Base-by-base conservation (phyloP, 1,139 yeast species). In the Saccharomyces hybrid region DNA sequence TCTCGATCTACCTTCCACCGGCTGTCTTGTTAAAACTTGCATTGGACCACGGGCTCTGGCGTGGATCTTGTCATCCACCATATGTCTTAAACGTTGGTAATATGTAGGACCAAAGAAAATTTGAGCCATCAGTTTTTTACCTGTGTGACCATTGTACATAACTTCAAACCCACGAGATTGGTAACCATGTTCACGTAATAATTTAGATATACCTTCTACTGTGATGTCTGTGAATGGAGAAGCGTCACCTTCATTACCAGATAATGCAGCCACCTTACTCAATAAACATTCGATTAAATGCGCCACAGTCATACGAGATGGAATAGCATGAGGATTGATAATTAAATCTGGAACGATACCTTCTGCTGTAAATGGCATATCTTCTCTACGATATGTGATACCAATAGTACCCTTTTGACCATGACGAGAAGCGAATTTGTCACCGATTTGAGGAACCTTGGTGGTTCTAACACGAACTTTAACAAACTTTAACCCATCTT, bases 401-500 rank as follows among this genome's bases (percentile, higher is more conserved):
- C 99, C 99, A 73, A 95, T 91, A 28, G 99, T 95, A 86, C 99
- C 99, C 77, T 93, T 93, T 75, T 95, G 99, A 73, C 99, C 99
- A 78, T 93, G 99, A 77, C 99, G 88, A 48, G 98, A 91, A 3
- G 99, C 98, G 75, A 93, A 93, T 75, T 93, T 93, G 75, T 93
- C 99, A 74, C 99, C 99, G 74, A 95, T 93, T 75, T 93, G 99
- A 11, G 99, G 99, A 53, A 91, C 80, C 74, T 93, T 93, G 4
- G 99, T 93, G 1, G 99, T 91, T 81, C 99, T 87, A 90, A 95
- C 95, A 75, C 99, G 84, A 49, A 93, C 99, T 75, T 93, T 93
- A 55, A 93, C 98, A 66, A 95, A 95, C 69, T 91, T 88, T 71
- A 96, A 82, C 61, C 99, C 99, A 73, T 93, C 99, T 68, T 96